Conservation (phyloP, 176 grass and related monocot species). For the Rhynchospora breviuscula region DNA sequence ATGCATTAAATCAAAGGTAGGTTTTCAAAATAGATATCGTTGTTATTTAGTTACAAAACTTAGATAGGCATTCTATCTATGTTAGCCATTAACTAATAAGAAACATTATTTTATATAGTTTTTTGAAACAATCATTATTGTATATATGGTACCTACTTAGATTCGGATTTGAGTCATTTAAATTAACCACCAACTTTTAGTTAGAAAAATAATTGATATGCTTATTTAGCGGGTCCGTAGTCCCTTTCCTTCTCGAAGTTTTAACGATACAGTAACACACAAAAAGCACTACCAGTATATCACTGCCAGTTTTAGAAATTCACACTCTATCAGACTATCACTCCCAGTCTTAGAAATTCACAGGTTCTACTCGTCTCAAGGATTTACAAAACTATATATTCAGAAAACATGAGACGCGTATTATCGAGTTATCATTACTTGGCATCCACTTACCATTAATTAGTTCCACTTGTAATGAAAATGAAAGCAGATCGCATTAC, state of each 20-base stretch:
- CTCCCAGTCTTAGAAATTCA: background rate
- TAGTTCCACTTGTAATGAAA: background rate
- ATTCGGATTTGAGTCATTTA: background rate
- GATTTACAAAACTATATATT: background rate
- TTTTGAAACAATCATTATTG: too few relatives aligned
- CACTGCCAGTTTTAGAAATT: background rate
- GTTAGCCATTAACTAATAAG: too few relatives aligned
- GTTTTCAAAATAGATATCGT: too few relatives aligned
- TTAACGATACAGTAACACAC: background rate
- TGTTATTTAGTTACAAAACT: too few relatives aligned
- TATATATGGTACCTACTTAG: background rate
- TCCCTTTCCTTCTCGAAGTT: background rate
- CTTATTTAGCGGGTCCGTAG: background rate
- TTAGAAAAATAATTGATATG: background rate
- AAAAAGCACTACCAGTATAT: background rate
- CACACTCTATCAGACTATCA: background rate
- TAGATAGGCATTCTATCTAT: too few relatives aligned
- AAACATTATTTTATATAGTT: background rate
- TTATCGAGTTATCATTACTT: background rate
- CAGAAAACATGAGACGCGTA: background rate
- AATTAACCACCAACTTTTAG: background rate
- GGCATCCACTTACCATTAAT: too few relatives aligned
- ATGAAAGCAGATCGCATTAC: background rate
- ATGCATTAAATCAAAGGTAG: too few relatives aligned
- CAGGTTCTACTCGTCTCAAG: background rate